Conservation (phyloP, 176 grass and related monocot genomes). For the Puya raimondii region DNA sequence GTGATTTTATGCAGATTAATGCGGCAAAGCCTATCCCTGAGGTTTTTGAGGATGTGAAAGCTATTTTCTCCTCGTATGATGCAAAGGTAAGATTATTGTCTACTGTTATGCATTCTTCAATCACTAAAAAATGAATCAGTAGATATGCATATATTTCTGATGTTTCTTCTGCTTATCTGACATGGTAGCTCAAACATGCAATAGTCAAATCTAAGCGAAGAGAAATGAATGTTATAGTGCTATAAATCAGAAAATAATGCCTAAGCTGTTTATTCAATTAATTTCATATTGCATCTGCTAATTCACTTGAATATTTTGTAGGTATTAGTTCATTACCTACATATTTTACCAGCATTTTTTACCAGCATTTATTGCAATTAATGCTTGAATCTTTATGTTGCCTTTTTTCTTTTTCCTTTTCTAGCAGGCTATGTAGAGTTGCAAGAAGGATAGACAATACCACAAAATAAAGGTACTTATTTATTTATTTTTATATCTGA, state of each 20-base stretch:
- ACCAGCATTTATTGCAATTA: no score
- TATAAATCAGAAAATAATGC: no score
- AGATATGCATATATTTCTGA: background rate
- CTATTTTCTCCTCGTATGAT: constrained; percentile 53
- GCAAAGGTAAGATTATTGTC: constrained; percentile 37
- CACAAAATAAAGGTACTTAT: background rate
- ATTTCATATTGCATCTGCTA: no score
- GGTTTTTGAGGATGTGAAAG: constrained; percentile 75
- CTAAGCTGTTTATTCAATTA: no score
- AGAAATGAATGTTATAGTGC: no score
- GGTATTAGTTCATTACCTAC: no score
- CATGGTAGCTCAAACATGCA: no score
- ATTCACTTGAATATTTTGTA: no score
- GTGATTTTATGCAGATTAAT: constrained; percentile 41
- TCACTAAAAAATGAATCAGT: background rate
- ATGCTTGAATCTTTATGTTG: background rate
- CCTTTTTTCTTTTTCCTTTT: background rate
- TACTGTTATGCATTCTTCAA: background rate
- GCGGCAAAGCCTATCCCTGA: constrained; percentile 77
- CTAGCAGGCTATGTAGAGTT: background rate
- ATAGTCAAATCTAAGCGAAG: no score
- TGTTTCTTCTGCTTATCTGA: background rate
- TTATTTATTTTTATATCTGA: background rate
- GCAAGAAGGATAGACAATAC: background rate
- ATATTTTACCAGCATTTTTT: no score